These are phyloP conservation scores for Pisolithus sp. DNA, from an alignment of 768 basidiomycete genomes.

Conservation along the genomic window DNA sequence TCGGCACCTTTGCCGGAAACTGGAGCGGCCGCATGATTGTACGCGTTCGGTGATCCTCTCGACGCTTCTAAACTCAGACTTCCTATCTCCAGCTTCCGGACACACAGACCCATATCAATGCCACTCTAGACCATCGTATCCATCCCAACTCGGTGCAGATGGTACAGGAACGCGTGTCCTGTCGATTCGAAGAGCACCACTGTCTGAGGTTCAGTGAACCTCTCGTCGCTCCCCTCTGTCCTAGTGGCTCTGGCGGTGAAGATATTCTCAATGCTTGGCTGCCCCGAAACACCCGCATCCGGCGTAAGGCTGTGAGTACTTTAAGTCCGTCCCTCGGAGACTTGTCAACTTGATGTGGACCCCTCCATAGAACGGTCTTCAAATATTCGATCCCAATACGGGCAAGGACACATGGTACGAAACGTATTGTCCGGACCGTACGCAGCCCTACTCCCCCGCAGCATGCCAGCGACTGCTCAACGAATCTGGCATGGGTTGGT, in stretches of 20 bases:
- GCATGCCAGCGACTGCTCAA: constrained; percentile 24
- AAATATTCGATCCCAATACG: constrained; percentile 36
- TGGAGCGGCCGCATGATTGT: constrained; percentile 46
- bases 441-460: constrained; percentile 31
- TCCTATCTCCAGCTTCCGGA: constrained; percentile 16
- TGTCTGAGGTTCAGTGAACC: constrained; percentile 35
- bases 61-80: background rate
- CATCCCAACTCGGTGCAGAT: constrained; percentile 20
- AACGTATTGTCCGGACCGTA: constrained; percentile 35
- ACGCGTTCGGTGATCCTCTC: constrained; percentile 13
- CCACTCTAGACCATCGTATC: constrained; percentile 16
- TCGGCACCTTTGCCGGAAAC: constrained; percentile 37
- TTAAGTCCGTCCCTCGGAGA: background rate
- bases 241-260: constrained; percentile 30
- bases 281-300: constrained; percentile 32
- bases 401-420: constrained; percentile 38
- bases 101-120: constrained; percentile 17
- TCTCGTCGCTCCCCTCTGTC: constrained; percentile 30
- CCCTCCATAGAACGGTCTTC: constrained; percentile 33
- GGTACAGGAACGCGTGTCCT: constrained; percentile 34
- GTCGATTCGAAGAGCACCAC: constrained; percentile 41
- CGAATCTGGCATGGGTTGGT: constrained; percentile 17
- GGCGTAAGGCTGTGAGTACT: constrained; percentile 28
- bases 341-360: constrained; percentile 6
- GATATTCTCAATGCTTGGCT: constrained; percentile 46